Base-by-base conservation (phyloP, 164 flowering plant species). In the Vitis amurensis region DNA sequence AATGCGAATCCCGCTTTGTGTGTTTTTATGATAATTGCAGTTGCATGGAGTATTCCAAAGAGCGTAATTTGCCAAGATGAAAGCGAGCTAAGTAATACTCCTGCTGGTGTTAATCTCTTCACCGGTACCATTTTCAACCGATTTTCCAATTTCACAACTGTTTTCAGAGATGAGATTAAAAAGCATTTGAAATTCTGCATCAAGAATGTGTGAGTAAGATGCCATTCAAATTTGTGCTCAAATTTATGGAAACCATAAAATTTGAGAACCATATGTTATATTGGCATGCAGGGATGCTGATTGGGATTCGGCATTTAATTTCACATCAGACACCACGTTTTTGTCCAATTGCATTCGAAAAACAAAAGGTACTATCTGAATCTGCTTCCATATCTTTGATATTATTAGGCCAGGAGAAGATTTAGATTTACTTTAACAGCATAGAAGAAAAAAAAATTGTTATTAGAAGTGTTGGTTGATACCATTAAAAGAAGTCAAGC, bases 261-360 rank as follows among this genome's bases (percentile, higher is more conserved):
- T 37, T 3, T 37, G 7, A 37, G 44, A 37, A 3, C 44, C 44
- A 37, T 27, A 11, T 16, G 55, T 62, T 60, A 19, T 31, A 27
- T 60, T 68, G 30, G 68, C 31, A 66, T 78, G 60, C 82, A 95
- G 99, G 64, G 75, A 90, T 51, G 79, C 75, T 8, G 99, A 95
- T 68, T 95, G 93, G 95, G 70, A 91, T 68, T 82, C 68, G 1
- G 92, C 99, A 13, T 95, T 95, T 76, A 87, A 93, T 82, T 95
- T 95, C 79, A 72, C 94, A 4, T 71, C 81, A 31, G 75, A 87
- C 68, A 47, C 79, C 49, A 63, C 66, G 2, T 90, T 89, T 63
- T 55, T 95, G 63, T 15, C 82, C 16, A 11, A 61, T 23, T 93
- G 99, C 67, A 55, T 87, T 52, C 61, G 67, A 70, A 81, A 70